Evolutionary conservation across 2,329 filamentous ascomycete species (phyloP).

Genomic region (Davidsoniella neocaledoniae): DNA sequence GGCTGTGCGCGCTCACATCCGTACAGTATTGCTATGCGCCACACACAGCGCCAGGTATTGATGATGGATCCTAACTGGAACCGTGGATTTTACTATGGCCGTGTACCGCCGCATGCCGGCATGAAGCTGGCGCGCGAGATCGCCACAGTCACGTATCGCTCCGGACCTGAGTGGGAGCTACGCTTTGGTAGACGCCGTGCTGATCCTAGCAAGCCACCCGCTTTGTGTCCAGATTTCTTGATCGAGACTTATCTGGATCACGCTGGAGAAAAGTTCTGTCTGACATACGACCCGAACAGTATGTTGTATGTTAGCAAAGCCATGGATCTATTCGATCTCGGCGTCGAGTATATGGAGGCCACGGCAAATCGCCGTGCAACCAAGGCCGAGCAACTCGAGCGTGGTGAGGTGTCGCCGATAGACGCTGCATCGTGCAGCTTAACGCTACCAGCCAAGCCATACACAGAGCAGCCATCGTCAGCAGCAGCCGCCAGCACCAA

Average conservation of each 20-base stretch:
- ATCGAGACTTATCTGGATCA: slow-evolving; percentile 98
- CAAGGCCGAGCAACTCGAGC: slow-evolving; percentile 40
- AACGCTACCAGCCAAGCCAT: slow-evolving; percentile 66
- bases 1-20: slow-evolving; percentile 90
- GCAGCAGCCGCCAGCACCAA: slow-evolving; percentile 21
- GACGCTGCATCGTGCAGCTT: slow-evolving; percentile 44
- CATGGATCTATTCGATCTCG: slow-evolving; percentile 95
- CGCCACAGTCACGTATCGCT: slow-evolving; percentile 91
- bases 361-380: slow-evolving; percentile 45
- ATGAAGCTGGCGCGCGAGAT: slow-evolving; percentile 98
- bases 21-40: slow-evolving; percentile 96
- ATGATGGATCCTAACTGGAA: slow-evolving; percentile 99
- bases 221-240: slow-evolving; percentile 90
- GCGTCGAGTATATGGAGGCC: slow-evolving; percentile 48
- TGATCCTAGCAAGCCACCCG: slow-evolving; percentile 71
- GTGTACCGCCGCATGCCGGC: slow-evolving; percentile 77
- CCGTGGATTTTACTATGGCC: slow-evolving; percentile 81
- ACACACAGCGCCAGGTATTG: slow-evolving; percentile 89
- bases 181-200: slow-evolving; percentile 78
- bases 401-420: slow-evolving; percentile 33
- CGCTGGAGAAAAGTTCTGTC: slow-evolving; percentile 92
- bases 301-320: slow-evolving; percentile 93
- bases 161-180: slow-evolving; percentile 93
- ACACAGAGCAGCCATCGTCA: slow-evolving; percentile 58
- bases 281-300: slow-evolving; percentile 93